Evolutionary conservation across 2,329 filamentous ascomycete species (phyloP), one percentile per base, ranked within the genome.

Genomic region (Colletotrichum caudatum): DNA sequence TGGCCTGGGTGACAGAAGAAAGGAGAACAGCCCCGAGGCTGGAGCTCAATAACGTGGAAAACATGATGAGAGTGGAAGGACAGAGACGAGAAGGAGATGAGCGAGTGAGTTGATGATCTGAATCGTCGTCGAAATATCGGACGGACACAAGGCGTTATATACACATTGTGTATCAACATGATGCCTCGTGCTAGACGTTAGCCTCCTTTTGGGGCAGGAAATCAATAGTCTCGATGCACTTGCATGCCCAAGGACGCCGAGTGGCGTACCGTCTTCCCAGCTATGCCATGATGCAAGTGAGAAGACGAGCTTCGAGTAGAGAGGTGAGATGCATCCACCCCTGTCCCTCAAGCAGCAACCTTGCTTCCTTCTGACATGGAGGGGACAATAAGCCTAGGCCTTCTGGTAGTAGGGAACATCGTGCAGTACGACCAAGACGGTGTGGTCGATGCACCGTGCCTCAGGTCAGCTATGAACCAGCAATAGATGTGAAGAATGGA

Each of bases 311-410:
- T 41, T 59, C 64, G 58, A 51, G 54, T 37, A 64, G 59, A 64
- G 35, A 46, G 29, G 29, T 68, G 59, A 71, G 65, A 23, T 69
- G 48, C 65, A 69, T 64, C 11, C 54, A 69, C 53, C 69, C 68
- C 53, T 69, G 39, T 29, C 37, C 35, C 54, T 56, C 23, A 39
- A 53, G 69, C 59, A 54, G 65, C 54, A 46, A 37, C 37, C 33
- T 59, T 54, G 59, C 16, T 59, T 53, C 44, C n/a, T 64, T 69
- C 65, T 71, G 54, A 64, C 69, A 71, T 71, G 69, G 69, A 71
- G 59, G 69, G 69, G 56, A 69, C 65, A 69, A 71, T 33, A 64
- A 53, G 58, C 54, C 54, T 64, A 48, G 65, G 46, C 44, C 53
- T 46, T 16, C 53, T n/a, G 33, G 41, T 16, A 37, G 44, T 57